phyloP scores from a whole-genome alignment of 768 basidiomycete species.

The Boletus reticulatus region DNA sequence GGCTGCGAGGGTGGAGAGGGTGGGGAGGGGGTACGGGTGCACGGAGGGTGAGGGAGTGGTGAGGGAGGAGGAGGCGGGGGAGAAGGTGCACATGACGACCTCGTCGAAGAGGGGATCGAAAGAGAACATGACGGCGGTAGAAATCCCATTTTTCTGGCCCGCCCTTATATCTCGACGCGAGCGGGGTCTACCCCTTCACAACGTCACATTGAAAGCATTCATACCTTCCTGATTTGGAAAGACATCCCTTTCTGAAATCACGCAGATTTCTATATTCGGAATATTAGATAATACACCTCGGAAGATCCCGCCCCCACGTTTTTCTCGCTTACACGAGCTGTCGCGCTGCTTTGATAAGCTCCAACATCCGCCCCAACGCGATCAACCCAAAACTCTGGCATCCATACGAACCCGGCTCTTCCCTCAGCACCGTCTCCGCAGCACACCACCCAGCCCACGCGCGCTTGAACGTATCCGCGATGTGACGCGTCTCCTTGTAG shows the following conservation, averaged over 20 bases:
- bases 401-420: conserved; percentile 33
- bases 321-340: not conserved
- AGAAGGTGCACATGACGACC: not conserved
- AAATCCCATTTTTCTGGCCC: conserved; percentile 7
- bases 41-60: conserved; percentile 9
- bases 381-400: conserved; percentile 46
- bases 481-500: conserved; percentile 28
- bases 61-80: conserved; percentile 9
- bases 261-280: conserved; percentile 10
- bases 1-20: conserved; percentile 21
- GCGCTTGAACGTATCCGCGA: conserved; percentile 34
- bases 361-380: conserved; percentile 42
- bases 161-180: conserved; percentile 27
- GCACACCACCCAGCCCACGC: conserved; percentile 46
- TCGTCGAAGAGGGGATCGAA: conserved; percentile 23
- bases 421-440: conserved; percentile 29
- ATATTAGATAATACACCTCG: conserved; percentile 12
- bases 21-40: not conserved
- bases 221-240: conserved; percentile 14
- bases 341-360: conserved; percentile 33
- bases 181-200: conserved; percentile 14
- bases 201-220: conserved; percentile 25
- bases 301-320: conserved; percentile 26
- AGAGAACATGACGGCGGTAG: conserved; percentile 12
- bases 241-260: conserved; percentile 30